phyloP scores from a whole-genome alignment of 2,329 filamentous ascomycete species.

The Calycina herbarum region DNA sequence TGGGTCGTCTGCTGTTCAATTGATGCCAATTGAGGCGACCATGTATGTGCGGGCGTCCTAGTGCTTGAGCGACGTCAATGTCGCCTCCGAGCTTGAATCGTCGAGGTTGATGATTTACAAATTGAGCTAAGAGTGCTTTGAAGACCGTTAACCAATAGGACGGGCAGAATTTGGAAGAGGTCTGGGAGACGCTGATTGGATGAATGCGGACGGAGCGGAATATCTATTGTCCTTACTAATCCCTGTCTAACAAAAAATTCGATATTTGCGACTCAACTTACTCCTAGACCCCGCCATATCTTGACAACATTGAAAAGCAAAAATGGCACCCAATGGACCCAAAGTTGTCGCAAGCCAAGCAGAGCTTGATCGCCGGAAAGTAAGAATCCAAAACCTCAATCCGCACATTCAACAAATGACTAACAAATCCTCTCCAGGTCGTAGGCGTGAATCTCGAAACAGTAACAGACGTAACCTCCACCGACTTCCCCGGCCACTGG shows the following conservation, averaged over 20 bases:
- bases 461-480: constrained; percentile 83
- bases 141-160: neutral
- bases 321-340: constrained; percentile 46
- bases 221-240: neutral
- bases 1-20: constrained; percentile 24
- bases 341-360: constrained; percentile 46
- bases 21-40: constrained; percentile 23
- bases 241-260: constrained; percentile 16
- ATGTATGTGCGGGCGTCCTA: constrained; percentile 3
- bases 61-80: constrained; percentile 10
- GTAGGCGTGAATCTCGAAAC: constrained; percentile 88
- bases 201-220: neutral
- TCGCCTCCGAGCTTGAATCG: constrained; percentile 17
- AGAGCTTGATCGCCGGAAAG: constrained; percentile 63
- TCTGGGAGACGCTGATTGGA: neutral
- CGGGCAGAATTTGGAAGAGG: neutral
- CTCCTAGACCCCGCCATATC: constrained; percentile 24
- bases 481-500: constrained; percentile 89
- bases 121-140: constrained; percentile 5
- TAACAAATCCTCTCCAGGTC: constrained; percentile 53
- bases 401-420: neutral
- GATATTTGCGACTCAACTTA: constrained; percentile 15
- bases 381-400: constrained; percentile 37
- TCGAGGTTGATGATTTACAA: constrained; percentile 30
- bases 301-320: constrained; percentile 10